A percentile compares a stretch with the other conserved stretches of the same genome.
Evolutionary conservation across 345 rosid genomes (phyloP).

Genomic region (Viola odorata): DNA sequence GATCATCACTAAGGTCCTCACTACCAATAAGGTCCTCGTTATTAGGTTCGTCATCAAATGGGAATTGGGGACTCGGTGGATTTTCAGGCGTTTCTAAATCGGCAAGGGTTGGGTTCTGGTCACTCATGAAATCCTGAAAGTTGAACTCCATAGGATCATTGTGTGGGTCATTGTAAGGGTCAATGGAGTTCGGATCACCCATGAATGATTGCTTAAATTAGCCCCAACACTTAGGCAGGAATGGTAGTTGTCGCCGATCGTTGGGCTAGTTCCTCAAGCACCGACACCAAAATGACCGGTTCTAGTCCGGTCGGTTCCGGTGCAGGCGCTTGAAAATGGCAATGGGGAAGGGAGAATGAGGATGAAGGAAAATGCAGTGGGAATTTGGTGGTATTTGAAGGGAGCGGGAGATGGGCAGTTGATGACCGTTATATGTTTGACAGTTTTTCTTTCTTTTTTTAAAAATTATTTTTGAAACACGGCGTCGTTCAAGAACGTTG

Average conservation of each 20-base stretch:
- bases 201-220: too few relatives aligned
- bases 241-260: too few relatives aligned
- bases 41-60: too few relatives aligned
- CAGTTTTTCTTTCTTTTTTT: constrained; percentile 19
- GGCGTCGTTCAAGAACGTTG: too few relatives aligned
- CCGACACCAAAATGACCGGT: constrained; percentile 2
- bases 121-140: constrained; percentile 9
- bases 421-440: constrained; percentile 25
- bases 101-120: constrained; percentile 12
- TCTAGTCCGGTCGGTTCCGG: constrained; percentile 13
- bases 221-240: too few relatives aligned
- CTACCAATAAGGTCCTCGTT: too few relatives aligned
- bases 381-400: neutral
- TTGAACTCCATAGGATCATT: constrained; percentile 15
- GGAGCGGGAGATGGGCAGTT: constrained; percentile 30
- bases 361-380: neutral
- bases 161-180: constrained; percentile 31
- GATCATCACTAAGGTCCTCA: too few relatives aligned
- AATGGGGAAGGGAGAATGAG: neutral
- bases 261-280: constrained; percentile 12
- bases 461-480: too few relatives aligned
- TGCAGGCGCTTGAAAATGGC: neutral
- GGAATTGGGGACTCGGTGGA: neutral
- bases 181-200: constrained; percentile 29
- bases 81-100: constrained; percentile 14